These are phyloP conservation scores for Trichoderma citrinoviride DNA, from an alignment of 2,329 filamentous ascomycete species.

Conservation along the genomic window DNA sequence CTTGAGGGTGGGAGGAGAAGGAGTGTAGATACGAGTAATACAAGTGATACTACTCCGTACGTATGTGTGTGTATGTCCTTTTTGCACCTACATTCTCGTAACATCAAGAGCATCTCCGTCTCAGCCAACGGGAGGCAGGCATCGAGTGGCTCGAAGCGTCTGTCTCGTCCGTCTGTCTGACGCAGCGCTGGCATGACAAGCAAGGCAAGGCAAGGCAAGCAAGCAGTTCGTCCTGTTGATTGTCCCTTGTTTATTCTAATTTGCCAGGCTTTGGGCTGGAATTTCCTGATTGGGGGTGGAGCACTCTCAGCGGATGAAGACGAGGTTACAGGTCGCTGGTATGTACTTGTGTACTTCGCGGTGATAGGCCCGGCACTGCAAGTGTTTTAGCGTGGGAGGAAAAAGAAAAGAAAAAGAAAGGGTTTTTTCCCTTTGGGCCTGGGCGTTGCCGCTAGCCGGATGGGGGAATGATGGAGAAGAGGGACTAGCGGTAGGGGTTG, in stretches of 20 bases:
- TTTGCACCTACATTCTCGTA: too few species aligned
- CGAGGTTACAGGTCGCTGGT: too few species aligned
- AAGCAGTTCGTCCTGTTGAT: too few species aligned
- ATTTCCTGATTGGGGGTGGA: conserved; percentile 22
- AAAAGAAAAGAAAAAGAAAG: too few species aligned
- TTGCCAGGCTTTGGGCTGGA: conserved; percentile 21
- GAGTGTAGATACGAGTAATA: background rate
- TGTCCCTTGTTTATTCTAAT: background rate
- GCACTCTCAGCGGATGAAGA: background rate
- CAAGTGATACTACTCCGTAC: too few species aligned
- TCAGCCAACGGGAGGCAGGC: too few species aligned
- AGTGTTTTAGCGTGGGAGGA: conserved; percentile 10
- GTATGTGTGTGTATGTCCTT: too few species aligned
- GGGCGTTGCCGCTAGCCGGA: conserved; percentile 5
- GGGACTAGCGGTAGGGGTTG: background rate
- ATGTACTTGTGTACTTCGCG: too few species aligned
- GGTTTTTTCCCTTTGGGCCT: background rate
- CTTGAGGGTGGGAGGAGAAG: background rate
- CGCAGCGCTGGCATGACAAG: too few species aligned
- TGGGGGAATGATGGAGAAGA: conserved; percentile 18
- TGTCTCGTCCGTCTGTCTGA: too few species aligned
- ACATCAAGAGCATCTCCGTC: too few species aligned
- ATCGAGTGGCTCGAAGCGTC: too few species aligned
- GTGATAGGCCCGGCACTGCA: conserved; percentile 4
- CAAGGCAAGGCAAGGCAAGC: background rate